phyloP scores from a whole-genome alignment of 2,329 filamentous ascomycete genomes.

The Alternaria arborescens region DNA sequence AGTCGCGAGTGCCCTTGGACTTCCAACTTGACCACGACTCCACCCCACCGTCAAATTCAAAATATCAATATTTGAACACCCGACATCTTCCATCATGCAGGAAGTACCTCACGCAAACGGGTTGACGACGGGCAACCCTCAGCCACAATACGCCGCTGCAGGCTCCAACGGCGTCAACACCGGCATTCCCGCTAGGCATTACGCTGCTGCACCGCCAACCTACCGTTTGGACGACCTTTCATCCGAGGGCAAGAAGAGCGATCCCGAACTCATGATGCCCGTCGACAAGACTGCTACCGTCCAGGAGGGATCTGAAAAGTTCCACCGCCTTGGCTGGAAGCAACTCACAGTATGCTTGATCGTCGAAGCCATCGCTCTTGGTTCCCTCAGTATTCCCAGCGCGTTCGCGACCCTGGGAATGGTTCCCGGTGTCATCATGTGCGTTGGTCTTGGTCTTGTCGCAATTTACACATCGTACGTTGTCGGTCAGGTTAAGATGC shows the following conservation, averaged over 20 bases:
- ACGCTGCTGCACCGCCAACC: constrained; percentile 26
- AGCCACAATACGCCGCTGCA: not conserved
- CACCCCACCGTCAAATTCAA: not conserved
- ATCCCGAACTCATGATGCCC: constrained; percentile 41
- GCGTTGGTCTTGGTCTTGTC: constrained; percentile 62
- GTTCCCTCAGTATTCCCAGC: constrained; percentile 56
- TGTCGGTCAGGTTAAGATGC: constrained; percentile 67
- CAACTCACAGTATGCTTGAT: constrained; percentile 60
- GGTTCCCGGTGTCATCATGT: constrained; percentile 56
- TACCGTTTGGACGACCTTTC: constrained; percentile 35
- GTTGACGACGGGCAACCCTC: constrained; percentile 12
- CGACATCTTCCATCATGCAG: constrained; percentile 26
- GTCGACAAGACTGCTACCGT: constrained; percentile 44
- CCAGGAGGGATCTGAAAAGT: constrained; percentile 51
- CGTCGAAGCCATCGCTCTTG: constrained; percentile 61
- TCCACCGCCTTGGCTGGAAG: constrained; percentile 60
- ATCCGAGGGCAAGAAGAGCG: constrained; percentile 45
- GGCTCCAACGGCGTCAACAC: constrained; percentile 4
- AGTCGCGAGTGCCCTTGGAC: constrained; percentile 17
- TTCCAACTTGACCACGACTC: not conserved
- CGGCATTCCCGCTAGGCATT: constrained; percentile 8
- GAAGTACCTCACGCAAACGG: constrained; percentile 23
- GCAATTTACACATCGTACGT: constrained; percentile 70
- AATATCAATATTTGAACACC: not conserved
- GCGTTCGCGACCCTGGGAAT: constrained; percentile 58